Evolutionary conservation across 1,139 yeast genomes (phyloP), one percentile per base, ranked within the genome.

Genomic region (Meyerozyma carpophila): DNA sequence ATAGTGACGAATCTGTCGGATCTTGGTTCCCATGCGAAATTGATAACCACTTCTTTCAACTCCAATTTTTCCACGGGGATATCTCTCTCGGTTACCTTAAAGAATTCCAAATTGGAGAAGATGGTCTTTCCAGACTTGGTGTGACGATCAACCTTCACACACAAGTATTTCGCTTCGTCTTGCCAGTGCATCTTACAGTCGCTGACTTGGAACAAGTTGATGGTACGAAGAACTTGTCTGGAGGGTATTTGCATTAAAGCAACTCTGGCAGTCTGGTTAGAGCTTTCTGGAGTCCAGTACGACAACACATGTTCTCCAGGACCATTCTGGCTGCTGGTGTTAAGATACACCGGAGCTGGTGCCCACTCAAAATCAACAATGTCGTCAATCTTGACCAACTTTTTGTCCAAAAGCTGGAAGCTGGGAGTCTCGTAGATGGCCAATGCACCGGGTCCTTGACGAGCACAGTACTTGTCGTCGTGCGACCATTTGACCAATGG

Each of bases 151-250:
- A 94, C 97, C 73, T 88, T 90, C 61, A 91, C 95, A 73, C 96
- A 88, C 63, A 94, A 72, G 66, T 73, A 84, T 57, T 82, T 83
- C 50, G 90, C 91, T 56, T 86, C 83, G 52, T 82, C 84, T 68
- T 93, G 98, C 99, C 99, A 94, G 74, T 84, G 91, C 74, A 94
- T 73, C 61, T 85, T 79, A 69, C 95, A 90, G 63, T 87, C 94
- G 47, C 90, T 79, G 46, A 93, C 98, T 69, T 93, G 96, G 75
- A 93, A 91, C 68, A 93, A 75, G 68, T 93, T 91, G 56, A 94
- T 83, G 46, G 96, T 87, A 75, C 97, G 86, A 52, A 94, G 68
- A 43, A 90, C 83, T 62, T 81, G 77, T 63, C 87, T 86, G 29
- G 89, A 73, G 45, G 96, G 96, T 47, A 93, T 79, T 59, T 89